phyloP scores from a whole-genome alignment of 352 stramenopile species.

The Globisporangium acanthophoron region DNA sequence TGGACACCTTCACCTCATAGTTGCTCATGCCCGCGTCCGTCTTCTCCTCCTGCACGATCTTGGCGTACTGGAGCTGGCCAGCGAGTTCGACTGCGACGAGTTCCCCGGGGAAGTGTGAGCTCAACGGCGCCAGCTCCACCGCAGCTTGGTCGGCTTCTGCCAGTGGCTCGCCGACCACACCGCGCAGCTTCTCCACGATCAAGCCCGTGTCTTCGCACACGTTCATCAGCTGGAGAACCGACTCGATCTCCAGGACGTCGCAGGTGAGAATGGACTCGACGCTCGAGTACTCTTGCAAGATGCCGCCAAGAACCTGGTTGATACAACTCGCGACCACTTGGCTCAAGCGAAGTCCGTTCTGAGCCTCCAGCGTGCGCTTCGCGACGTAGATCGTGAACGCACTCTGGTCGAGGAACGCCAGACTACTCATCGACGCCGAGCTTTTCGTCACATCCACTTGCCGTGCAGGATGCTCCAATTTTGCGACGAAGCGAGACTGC shows the following conservation, averaged over 20 bases:
- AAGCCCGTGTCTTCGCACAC: constrained; percentile 57
- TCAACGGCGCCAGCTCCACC: constrained; percentile 57
- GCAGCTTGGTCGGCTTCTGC: constrained; percentile 33
- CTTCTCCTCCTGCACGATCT: constrained; percentile 41
- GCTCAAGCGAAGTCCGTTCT: constrained; percentile 31
- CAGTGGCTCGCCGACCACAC: constrained; percentile 45
- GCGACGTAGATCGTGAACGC: constrained; percentile 47
- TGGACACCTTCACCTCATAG: constrained; percentile 60
- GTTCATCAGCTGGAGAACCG: constrained; percentile 48
- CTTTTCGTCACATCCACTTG: constrained; percentile 60
- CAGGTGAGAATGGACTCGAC: constrained; percentile 65
- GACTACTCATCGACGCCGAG: constrained; percentile 29
- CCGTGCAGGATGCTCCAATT: constrained; percentile 38
- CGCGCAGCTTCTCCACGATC: constrained; percentile 66
- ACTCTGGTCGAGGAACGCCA: constrained; percentile 55
- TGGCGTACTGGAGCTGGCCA: constrained; percentile 50
- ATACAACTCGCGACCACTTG: constrained; percentile 63
- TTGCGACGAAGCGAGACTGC: constrained; percentile 57
- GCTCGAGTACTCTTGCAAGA: constrained; percentile 55
- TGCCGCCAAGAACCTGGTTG: constrained; percentile 58
- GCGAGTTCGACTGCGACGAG: constrained; percentile 54
- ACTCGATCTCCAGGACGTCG: constrained; percentile 38
- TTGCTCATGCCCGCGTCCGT: constrained; percentile 28
- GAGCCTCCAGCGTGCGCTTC: constrained; percentile 26
- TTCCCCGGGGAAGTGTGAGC: constrained; percentile 64